Evolutionary conservation across 2,329 filamentous ascomycete species (phyloP).

Genomic region (Alternaria atra): DNA sequence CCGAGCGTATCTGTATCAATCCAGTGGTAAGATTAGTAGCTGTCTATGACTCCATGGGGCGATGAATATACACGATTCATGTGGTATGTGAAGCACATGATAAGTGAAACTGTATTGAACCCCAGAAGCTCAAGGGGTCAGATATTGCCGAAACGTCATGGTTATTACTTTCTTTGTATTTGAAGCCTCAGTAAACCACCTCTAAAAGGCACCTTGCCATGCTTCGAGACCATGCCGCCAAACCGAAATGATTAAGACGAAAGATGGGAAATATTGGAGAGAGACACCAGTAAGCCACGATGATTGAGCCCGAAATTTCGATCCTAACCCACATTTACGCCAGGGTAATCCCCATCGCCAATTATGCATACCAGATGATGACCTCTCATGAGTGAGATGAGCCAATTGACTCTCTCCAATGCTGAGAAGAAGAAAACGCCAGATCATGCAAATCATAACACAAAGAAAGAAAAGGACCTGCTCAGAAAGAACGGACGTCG

Average conservation of each 20-base stretch:
- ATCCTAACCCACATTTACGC: background rate
- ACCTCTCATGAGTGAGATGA: background rate
- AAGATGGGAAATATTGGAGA: background rate
- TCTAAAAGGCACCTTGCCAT: background rate
- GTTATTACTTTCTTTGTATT: background rate
- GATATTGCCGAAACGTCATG: background rate
- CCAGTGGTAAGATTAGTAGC: too few species aligned
- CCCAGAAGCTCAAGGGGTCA: background rate
- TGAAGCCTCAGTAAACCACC: background rate
- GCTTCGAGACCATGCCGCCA: background rate
- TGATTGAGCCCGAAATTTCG: background rate
- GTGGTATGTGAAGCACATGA: background rate
- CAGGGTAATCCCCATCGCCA: background rate
- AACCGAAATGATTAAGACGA: background rate
- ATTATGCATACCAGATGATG: background rate
- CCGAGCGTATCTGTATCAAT: too few species aligned
- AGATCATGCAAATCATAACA: slow-evolving; percentile 21
- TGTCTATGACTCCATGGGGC: too few species aligned
- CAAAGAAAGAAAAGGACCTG: background rate
- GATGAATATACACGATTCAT: too few species aligned
- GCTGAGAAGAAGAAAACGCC: background rate
- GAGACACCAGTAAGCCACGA: background rate
- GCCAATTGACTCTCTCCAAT: background rate
- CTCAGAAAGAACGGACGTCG: background rate
- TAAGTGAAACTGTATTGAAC: background rate